Percentiles rank a stretch among this genome's conserved stretches.
Conservation (phyloP, 139 green algal genomes). For the Picochlorum sp. region DNA sequence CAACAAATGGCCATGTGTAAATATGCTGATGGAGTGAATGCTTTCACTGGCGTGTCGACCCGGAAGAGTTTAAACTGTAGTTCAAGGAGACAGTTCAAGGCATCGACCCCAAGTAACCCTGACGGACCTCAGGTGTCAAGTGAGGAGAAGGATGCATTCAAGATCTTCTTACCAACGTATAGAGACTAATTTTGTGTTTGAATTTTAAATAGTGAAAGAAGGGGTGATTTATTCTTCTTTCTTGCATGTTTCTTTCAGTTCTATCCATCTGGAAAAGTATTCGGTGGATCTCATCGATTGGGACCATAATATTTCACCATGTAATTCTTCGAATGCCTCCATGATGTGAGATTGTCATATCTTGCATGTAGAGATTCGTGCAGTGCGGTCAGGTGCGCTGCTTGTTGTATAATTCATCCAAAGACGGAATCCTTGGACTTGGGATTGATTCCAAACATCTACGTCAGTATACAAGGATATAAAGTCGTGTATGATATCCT, state of each 20-base stretch:
- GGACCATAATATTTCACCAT: slow-evolving; percentile 22
- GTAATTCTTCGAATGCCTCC: slow-evolving; percentile 13
- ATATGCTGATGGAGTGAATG: slow-evolving; percentile 78
- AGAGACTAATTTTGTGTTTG: slow-evolving; percentile 31
- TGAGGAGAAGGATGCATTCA: slow-evolving; percentile 70
- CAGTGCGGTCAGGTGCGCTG: slow-evolving; percentile 48
- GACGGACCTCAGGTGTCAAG: slow-evolving; percentile 62
- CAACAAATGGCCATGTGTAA: slow-evolving; percentile 80
- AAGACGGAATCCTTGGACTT: slow-evolving; percentile 19
- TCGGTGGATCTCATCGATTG: slow-evolving; percentile 23
- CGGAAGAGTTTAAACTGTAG: slow-evolving; percentile 79
- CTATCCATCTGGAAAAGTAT: slow-evolving; percentile 49
- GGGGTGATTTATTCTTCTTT: neutral
- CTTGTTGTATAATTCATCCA: slow-evolving; percentile 33
- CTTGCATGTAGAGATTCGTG: slow-evolving; percentile 4
- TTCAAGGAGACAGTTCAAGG: slow-evolving; percentile 39
- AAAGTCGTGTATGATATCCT: slow-evolving; percentile 18
- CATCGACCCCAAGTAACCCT: slow-evolving; percentile 42
- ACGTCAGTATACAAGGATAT: slow-evolving; percentile 30
- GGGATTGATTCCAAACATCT: slow-evolving; percentile 21
- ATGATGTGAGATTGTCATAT: slow-evolving; percentile 22
- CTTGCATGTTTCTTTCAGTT: slow-evolving; percentile 48
- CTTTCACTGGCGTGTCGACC: slow-evolving; percentile 65
- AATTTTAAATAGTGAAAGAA: slow-evolving; percentile 1
- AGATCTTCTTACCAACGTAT: slow-evolving; percentile 47